A percentile compares a stretch with the other conserved stretches of the same genome.
phyloP scores from a whole-genome alignment of 2,329 filamentous ascomycete genomes.

The Escovopsis sp. region DNA sequence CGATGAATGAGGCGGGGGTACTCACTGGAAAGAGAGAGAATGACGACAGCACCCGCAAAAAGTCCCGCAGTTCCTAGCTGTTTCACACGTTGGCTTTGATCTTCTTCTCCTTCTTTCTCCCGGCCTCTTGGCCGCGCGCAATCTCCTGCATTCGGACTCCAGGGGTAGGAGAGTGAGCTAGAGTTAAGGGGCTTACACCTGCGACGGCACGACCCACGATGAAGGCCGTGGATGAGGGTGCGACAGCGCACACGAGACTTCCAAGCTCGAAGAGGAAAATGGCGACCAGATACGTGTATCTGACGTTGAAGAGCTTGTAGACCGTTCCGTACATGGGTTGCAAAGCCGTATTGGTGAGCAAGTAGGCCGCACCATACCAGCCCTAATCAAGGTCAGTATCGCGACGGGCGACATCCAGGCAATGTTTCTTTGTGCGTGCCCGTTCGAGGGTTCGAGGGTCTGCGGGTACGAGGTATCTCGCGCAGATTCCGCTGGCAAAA shows the following conservation, averaged over 20 bases:
- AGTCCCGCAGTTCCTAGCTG: slow-evolving; percentile 35
- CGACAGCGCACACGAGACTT: slow-evolving; percentile 28
- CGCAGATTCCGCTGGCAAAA: slow-evolving; percentile 4
- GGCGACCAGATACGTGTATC: slow-evolving; percentile 27
- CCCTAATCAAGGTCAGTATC: slow-evolving; percentile 13
- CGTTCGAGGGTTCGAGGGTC: neutral
- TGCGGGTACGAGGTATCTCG: neutral
- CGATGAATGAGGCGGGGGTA: neutral
- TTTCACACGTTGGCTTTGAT: slow-evolving; percentile 3
- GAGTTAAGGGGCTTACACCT: slow-evolving; percentile 18
- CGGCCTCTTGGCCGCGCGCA: too few species aligned
- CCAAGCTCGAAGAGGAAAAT: slow-evolving; percentile 30
- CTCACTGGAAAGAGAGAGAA: slow-evolving; percentile 27
- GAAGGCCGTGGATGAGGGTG: slow-evolving; percentile 31
- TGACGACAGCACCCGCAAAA: slow-evolving; percentile 34
- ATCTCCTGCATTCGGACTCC: too few species aligned
- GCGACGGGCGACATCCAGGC: neutral
- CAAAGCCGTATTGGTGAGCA: slow-evolving; percentile 33
- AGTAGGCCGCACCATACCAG: slow-evolving; percentile 37
- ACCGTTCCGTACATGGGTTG: slow-evolving; percentile 35
- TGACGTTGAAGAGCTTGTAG: slow-evolving; percentile 36
- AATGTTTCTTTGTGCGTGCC: neutral
- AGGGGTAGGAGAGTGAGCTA: neutral
- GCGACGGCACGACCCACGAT: slow-evolving; percentile 38
- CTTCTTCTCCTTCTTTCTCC: neutral